Base-by-base conservation (phyloP, 306 rosid genomes). In the Amphicarpaea edgeworthii region DNA sequence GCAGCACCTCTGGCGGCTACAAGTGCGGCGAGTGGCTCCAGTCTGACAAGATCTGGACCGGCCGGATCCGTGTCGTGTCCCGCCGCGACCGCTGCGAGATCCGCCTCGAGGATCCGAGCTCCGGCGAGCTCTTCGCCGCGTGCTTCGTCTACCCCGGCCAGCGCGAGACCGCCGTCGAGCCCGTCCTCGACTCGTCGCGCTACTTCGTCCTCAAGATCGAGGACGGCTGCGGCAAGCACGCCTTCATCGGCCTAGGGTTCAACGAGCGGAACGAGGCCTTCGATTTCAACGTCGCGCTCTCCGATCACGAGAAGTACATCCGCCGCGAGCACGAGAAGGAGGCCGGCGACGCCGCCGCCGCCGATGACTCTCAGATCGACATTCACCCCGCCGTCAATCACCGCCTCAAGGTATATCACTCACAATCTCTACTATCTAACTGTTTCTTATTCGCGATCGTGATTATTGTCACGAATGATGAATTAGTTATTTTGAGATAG, bases 1-100 rank as follows among this genome's bases (percentile, higher is more conserved):
- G 97, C 21, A 67, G 84, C 57, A 89, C 96, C 30, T 87, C 99
- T 77, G 97, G 97, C 46, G 99, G 99, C 45, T 96, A 89, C 86
- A 95, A 95, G 86, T 96, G 99, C 85, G 99, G 98, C 41, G 99
- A 96, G 83, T 96, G 99, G 99, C 93, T 96, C 1, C 99, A 96
- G 72, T 92, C 99, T 69, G 98, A 96, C 40, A 92, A 90, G 90
- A 92, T 96, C 85, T 96, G 99, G 98, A 77, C 98, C 46, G 99
- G 99, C 19, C 92, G 99, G 42, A 92, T 93, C 51, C 87, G 99
- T 10, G 98, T 96, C 30, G 98, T 92, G 0, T 96, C 97, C 2
- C 88, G 99, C 64, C 88, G 86, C 57, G 90, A 91, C 70, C 96
- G 97, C 23, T 96, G 99, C 67, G 99, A 96, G 97, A 96, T 96